Percentiles rank a stretch among this genome's conserved stretches.
These are phyloP conservation scores for Pseudozyma tsukubaensis DNA, from an alignment of 1,284 basidiomycete genomes.

Conservation along the genomic window DNA sequence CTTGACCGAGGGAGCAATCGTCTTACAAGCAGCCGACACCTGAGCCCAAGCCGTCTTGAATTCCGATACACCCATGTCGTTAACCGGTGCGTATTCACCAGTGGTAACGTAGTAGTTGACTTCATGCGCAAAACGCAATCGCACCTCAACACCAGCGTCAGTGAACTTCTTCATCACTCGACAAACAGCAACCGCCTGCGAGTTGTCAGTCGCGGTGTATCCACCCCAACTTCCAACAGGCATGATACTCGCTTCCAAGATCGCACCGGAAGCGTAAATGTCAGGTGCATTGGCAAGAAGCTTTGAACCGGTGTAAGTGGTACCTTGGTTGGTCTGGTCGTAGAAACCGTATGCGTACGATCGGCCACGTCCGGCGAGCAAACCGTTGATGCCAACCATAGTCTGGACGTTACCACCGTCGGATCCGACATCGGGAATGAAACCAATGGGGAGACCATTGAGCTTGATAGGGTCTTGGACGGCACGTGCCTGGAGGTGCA, in stretches of 20 bases:
- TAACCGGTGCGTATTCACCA: constrained; percentile 29
- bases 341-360: constrained; percentile 62
- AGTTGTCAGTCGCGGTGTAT: constrained; percentile 58
- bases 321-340: constrained; percentile 67
- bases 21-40: constrained; percentile 61
- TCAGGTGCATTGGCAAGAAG: constrained; percentile 64
- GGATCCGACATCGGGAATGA: constrained; percentile 61
- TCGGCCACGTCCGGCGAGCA: constrained; percentile 32
- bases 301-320: constrained; percentile 66
- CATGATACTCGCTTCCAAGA: constrained; percentile 68
- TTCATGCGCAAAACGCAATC: constrained; percentile 69
- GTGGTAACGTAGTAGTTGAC: constrained; percentile 53
- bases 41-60: constrained; percentile 69
- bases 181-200: constrained; percentile 64
- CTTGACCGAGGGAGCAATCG: constrained; percentile 67
- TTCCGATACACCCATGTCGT: constrained; percentile 54
- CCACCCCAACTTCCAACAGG: constrained; percentile 53
- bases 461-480: constrained; percentile 34
- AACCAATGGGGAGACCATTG: constrained; percentile 45
- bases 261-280: constrained; percentile 64
- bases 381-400: constrained; percentile 50
- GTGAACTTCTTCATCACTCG: constrained; percentile 69
- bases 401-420: constrained; percentile 53
- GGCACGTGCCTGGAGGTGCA: constrained; percentile 22
- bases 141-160: constrained; percentile 68